phyloP scores from a whole-genome alignment of 495 filamentous ascomycete species.

The Hypoxylon rickii region DNA sequence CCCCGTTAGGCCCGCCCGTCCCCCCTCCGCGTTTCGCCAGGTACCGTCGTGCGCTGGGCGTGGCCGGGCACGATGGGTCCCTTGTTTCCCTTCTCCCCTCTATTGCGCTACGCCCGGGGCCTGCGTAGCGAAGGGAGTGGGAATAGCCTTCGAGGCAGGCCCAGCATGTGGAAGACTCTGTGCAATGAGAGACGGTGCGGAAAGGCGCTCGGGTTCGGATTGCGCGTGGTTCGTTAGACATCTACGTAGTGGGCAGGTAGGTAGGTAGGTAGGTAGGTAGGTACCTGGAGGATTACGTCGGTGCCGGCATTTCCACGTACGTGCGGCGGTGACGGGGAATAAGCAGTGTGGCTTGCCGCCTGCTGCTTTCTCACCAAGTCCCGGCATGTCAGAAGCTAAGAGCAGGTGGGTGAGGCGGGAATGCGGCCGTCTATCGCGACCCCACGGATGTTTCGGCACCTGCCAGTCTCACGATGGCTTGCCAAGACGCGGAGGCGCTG shows the following conservation, averaged over 20 bases:
- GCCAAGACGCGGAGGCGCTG: constrained; percentile 17
- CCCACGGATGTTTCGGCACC: constrained; percentile 20
- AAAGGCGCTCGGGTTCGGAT: too few species aligned
- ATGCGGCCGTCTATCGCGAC: neutral
- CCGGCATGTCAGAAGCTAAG: too few species aligned
- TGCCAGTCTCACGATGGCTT: constrained; percentile 14
- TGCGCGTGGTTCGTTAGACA: neutral
- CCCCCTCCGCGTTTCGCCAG: too few species aligned
- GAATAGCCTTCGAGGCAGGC: too few species aligned
- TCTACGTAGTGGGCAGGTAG: neutral
- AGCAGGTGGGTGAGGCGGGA: constrained; percentile 2
- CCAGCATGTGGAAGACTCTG: too few species aligned
- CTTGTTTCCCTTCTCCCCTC: too few species aligned
- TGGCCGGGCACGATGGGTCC: too few species aligned
- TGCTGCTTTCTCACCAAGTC: neutral
- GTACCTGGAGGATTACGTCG: neutral
- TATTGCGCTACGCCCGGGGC: too few species aligned
- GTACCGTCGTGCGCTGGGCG: too few species aligned
- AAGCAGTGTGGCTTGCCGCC: neutral
- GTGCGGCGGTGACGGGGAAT: neutral
- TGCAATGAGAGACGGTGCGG: neutral
- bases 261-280: neutral
- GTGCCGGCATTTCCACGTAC: neutral
- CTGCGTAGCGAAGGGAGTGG: too few species aligned
- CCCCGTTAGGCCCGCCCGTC: neutral